Conservation (phyloP, 2,329 filamentous ascomycete genomes). For the Trichoderma atroviride region DNA sequence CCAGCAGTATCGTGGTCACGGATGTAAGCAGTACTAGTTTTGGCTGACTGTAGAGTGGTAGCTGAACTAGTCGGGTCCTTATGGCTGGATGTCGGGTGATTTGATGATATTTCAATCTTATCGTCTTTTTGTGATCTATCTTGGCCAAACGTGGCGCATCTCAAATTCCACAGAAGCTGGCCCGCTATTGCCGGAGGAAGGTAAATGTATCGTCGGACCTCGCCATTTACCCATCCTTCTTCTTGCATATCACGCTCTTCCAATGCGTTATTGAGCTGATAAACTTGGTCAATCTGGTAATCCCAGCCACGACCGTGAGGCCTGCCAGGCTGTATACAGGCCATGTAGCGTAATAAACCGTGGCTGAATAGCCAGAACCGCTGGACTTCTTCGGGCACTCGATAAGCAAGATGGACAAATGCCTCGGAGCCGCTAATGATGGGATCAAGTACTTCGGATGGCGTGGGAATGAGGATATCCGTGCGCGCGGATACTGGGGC, state of each 20-base stretch:
- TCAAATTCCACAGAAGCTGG: slow-evolving; percentile 60
- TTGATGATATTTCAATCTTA: slow-evolving; percentile 26
- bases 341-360: slow-evolving; percentile 61
- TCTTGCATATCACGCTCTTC: slow-evolving; percentile 54
- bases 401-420: slow-evolving; percentile 59
- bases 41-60: neutral
- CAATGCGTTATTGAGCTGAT: slow-evolving; percentile 64
- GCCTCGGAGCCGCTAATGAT: slow-evolving; percentile 55
- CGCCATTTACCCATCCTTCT: slow-evolving; percentile 56
- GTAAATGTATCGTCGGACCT: slow-evolving; percentile 56
- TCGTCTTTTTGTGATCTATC: slow-evolving; percentile 27
- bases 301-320: slow-evolving; percentile 42
- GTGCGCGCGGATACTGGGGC: slow-evolving; percentile 53
- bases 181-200: slow-evolving; percentile 61
- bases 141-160: slow-evolving; percentile 50
- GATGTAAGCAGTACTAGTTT: neutral
- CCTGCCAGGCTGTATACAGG: slow-evolving; percentile 53
- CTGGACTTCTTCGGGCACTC: slow-evolving; percentile 55
- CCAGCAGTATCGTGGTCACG: neutral
- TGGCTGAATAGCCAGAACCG: slow-evolving; percentile 66
- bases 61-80: neutral
- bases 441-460: slow-evolving; percentile 49
- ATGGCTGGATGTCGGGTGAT: neutral
- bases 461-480: slow-evolving; percentile 57
- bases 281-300: slow-evolving; percentile 50